Percentiles rank a stretch among this genome's conserved stretches.
Conservation (phyloP, 768 basidiomycete species). For the Pleurotus giganteus region DNA sequence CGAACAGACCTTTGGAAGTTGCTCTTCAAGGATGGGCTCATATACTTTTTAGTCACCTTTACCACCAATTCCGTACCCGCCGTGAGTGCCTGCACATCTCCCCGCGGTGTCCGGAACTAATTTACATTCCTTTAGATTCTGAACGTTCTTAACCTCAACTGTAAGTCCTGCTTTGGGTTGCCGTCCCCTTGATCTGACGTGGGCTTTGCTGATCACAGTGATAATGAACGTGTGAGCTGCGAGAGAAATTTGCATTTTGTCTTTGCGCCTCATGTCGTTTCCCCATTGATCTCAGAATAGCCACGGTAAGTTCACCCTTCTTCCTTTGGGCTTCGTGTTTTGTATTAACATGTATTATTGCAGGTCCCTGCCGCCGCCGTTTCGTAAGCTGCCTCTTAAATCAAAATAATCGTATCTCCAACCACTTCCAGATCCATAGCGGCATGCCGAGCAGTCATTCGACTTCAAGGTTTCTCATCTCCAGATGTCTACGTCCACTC, state of each 20-base stretch:
- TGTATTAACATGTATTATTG: background rate
- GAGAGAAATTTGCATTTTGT: background rate
- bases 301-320: constrained; percentile 37
- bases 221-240: constrained; percentile 61
- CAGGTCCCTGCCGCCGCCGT: constrained; percentile 65
- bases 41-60: constrained; percentile 67
- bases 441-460: constrained; percentile 67
- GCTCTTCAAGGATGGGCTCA: constrained; percentile 71
- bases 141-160: constrained; percentile 56
- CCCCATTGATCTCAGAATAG: constrained; percentile 37
- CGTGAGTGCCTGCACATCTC: constrained; percentile 33
- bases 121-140: constrained; percentile 37
- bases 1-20: constrained; percentile 65
- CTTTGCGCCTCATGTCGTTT: background rate
- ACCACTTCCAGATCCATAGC: constrained; percentile 46
- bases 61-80: constrained; percentile 67
- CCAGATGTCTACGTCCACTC: constrained; percentile 47
- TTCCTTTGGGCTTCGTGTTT: background rate
- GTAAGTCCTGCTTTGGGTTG: constrained; percentile 33
- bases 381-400: constrained; percentile 39
- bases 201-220: constrained; percentile 29
- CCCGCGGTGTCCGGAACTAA: background rate
- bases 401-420: background rate
- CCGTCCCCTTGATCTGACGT: constrained; percentile 6
- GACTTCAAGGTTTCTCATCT: constrained; percentile 54